Conservation (phyloP, 805 yeast genomes). For the Pichia manshurica region DNA sequence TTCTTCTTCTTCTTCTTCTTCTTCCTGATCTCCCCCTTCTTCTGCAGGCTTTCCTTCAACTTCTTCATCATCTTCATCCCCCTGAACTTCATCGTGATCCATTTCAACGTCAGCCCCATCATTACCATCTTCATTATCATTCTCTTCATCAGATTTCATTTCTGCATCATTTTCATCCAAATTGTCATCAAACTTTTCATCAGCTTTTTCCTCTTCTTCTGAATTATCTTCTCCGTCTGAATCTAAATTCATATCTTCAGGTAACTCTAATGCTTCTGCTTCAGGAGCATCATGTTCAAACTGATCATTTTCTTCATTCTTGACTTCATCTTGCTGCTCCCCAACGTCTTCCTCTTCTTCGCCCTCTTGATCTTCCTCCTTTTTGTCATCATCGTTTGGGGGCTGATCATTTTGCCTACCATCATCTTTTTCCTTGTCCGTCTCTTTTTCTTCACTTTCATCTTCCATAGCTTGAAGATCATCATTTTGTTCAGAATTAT, state of each 20-base stretch:
- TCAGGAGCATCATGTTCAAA: constrained; percentile 75
- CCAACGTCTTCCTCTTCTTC: constrained; percentile 70
- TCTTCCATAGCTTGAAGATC: constrained; percentile 34
- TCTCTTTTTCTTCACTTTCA: constrained; percentile 26
- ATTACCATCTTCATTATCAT: constrained; percentile 16
- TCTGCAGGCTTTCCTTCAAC: constrained; percentile 25
- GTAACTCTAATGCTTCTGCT: constrained; percentile 79
- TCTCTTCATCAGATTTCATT: constrained; percentile 20
- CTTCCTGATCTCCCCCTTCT: constrained; percentile 23
- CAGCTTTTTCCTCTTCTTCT: constrained; percentile 21
- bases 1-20: constrained; percentile 28
- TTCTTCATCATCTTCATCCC: constrained; percentile 23
- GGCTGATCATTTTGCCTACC: constrained; percentile 33
- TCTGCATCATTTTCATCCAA: constrained; percentile 26
- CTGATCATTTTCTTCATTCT: constrained; percentile 61
- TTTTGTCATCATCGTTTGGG: constrained; percentile 34
- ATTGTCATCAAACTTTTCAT: constrained; percentile 23
- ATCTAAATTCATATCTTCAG: constrained; percentile 88
- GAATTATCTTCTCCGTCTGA: constrained; percentile 59
- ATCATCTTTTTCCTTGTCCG: constrained; percentile 23
- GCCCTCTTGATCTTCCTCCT: constrained; percentile 42
- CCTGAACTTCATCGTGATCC: constrained; percentile 24
- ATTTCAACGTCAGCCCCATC: constrained; percentile 29
- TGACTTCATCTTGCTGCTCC: constrained; percentile 75
- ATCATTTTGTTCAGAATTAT: constrained; percentile 43